Evolutionary conservation across 306 rosid genomes (phyloP), one percentile per base, ranked within the genome.

Genomic region (Trifolium repens): DNA sequence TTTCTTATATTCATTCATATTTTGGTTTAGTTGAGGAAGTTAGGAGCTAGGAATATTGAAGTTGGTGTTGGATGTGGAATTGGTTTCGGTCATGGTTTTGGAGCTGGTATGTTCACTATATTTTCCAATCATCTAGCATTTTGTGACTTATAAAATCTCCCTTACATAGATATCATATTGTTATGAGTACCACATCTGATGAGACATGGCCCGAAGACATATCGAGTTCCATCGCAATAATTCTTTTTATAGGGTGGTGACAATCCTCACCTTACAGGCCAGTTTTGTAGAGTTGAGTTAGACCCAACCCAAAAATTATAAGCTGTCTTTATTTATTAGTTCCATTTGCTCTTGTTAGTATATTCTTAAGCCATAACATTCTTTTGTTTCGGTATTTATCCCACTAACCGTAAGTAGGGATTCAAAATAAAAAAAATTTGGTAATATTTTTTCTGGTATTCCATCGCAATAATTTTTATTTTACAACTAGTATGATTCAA

Each of bases 21-120:
- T 69, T 16, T 74, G 62, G 13, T 74, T 58, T 80, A 92, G 99
- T 77, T 96, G 88, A 89, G 80, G 90, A 96, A 88, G 86, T 39
- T 94, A 24, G 99, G 99, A 82, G 92, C 93, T 76, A 89, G 84
- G 77, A 92, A 85, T 71, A 83, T 92, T 62, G 93, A 96, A 85
- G 92, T 84, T 2, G 97, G 99, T 32, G 16, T 96, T 78, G 99
- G 99, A 70, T 92, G 99, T 84, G 99, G 96, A 66, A 86, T 94
- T 85, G 99, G 99, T 67, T 81, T 94, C 44, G 99, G 99, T 52
- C 97, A 94, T 88, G 99, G 99, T 82, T 92, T 96, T 78, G 99
- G 99, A 70, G 87, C 78, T 80, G 99, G 99, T 96, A 90, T 81
- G 22, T 78, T 62, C 30, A 7, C 8, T 47, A 12, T 16, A 11